A percentile compares a stretch with the other conserved stretches of the same genome.
These are phyloP conservation scores for Mortierella sp. DNA, from an alignment of 371 early-diverging fungal species.

Conservation along the genomic window DNA sequence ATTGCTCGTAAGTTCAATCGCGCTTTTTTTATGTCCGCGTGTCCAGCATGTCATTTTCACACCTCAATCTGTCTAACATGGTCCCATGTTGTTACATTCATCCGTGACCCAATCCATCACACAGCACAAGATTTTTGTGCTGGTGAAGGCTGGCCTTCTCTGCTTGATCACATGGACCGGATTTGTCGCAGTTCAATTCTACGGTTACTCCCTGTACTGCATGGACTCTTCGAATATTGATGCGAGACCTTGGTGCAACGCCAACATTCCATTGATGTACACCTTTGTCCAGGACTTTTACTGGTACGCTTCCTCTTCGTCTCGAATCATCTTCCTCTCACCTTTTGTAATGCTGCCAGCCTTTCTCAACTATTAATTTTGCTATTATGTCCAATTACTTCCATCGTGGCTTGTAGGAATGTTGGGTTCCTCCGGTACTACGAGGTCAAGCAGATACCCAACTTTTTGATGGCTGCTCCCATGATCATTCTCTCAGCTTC, in stretches of 20 bases:
- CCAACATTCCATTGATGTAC: slow-evolving; percentile 77
- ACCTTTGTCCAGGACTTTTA: slow-evolving; percentile 90
- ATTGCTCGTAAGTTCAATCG: slow-evolving; percentile 13
- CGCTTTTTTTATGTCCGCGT: background rate
- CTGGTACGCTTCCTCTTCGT: slow-evolving; percentile 69
- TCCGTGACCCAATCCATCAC: background rate
- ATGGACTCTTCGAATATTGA: slow-evolving; percentile 25
- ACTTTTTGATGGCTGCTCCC: slow-evolving; percentile 91
- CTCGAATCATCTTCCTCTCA: background rate
- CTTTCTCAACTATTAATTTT: background rate
- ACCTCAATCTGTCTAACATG: background rate
- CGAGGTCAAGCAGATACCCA: slow-evolving; percentile 86
- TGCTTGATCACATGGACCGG: slow-evolving; percentile 65
- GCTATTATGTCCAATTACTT: background rate
- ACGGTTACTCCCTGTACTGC: slow-evolving; percentile 80
- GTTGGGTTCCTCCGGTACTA: slow-evolving; percentile 90
- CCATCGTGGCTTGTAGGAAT: slow-evolving; percentile 65
- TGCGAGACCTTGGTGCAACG: slow-evolving; percentile 81
- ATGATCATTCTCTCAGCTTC: slow-evolving; percentile 74
- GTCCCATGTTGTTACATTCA: background rate
- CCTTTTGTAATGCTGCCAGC: background rate
- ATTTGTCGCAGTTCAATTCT: slow-evolving; percentile 78
- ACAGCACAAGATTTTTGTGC: slow-evolving; percentile 20
- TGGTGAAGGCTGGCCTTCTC: slow-evolving; percentile 60
- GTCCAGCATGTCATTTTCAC: background rate